Evolutionary conservation across 2,329 filamentous ascomycete species (phyloP).

Genomic region (Pseudogymnoascus sp.): DNA sequence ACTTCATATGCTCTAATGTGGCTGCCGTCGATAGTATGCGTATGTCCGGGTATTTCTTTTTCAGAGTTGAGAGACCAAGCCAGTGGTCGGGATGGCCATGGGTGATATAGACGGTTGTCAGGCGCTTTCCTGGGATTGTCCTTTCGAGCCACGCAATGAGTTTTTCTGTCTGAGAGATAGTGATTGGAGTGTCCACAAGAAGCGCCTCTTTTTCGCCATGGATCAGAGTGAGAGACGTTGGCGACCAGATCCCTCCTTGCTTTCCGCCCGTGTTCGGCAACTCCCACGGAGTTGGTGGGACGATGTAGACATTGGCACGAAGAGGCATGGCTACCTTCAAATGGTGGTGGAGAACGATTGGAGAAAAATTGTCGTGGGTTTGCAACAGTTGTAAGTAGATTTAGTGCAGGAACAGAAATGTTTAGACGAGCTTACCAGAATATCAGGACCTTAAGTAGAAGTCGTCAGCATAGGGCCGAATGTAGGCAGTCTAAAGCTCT

Average conservation of each 20-base stretch:
- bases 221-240: slow-evolving; percentile 18
- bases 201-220: slow-evolving; percentile 27
- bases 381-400: too few species aligned
- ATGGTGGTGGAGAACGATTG: too few species aligned
- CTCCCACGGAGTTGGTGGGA: not conserved
- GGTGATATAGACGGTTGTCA: slow-evolving; percentile 34
- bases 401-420: too few species aligned
- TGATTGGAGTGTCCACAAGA: slow-evolving; percentile 32
- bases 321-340: too few species aligned
- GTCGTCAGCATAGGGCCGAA: too few species aligned
- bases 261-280: not conserved
- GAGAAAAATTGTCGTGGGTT: too few species aligned
- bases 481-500: too few species aligned
- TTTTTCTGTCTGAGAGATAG: slow-evolving; percentile 25
- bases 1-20: slow-evolving; percentile 21
- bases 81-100: slow-evolving; percentile 37
- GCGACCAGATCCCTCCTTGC: slow-evolving; percentile 13
- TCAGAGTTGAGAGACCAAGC: slow-evolving; percentile 28
- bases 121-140: slow-evolving; percentile 23
- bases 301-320: too few species aligned
- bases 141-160: slow-evolving; percentile 32
- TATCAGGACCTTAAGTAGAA: too few species aligned
- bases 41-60: slow-evolving; percentile 26
- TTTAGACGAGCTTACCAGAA: too few species aligned
- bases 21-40: slow-evolving; percentile 21